Conservation (phyloP, 805 yeast genomes). For the Komagataella populi region DNA sequence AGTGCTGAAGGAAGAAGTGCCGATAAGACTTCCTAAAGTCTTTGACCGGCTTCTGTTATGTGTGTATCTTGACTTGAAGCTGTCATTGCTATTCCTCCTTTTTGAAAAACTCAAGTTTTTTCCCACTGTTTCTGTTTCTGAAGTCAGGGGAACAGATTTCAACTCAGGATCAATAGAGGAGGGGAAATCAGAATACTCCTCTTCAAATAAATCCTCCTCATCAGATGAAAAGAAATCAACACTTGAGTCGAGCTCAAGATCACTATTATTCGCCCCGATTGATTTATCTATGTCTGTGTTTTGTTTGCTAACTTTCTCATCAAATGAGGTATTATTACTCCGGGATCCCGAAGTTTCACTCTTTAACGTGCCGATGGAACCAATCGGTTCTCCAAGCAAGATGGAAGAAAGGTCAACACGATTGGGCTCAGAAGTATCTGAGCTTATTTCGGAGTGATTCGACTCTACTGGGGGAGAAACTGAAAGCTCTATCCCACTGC, state of each 20-base stretch:
- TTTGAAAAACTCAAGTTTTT: background rate
- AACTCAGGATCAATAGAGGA: background rate
- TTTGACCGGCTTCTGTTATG: background rate
- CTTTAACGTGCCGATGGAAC: background rate
- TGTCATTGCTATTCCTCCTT: background rate
- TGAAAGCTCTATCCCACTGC: background rate
- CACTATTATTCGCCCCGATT: background rate
- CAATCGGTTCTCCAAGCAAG: background rate
- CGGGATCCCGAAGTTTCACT: background rate
- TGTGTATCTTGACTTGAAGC: background rate
- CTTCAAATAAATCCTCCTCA: background rate
- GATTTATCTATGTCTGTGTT: background rate
- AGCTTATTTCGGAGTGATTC: background rate
- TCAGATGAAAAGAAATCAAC: background rate
- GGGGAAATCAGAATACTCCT: background rate
- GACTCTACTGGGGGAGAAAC: background rate
- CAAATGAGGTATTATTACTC: background rate
- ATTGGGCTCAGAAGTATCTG: background rate
- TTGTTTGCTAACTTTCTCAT: background rate
- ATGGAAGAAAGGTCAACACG: background rate
- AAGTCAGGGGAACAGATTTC: background rate
- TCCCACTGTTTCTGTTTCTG: background rate
- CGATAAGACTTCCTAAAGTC: background rate
- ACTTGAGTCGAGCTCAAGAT: background rate
- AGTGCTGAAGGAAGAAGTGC: background rate